Base-by-base conservation (phyloP, 139 green algal genomes). In the Dunaliella primolecta region DNA sequence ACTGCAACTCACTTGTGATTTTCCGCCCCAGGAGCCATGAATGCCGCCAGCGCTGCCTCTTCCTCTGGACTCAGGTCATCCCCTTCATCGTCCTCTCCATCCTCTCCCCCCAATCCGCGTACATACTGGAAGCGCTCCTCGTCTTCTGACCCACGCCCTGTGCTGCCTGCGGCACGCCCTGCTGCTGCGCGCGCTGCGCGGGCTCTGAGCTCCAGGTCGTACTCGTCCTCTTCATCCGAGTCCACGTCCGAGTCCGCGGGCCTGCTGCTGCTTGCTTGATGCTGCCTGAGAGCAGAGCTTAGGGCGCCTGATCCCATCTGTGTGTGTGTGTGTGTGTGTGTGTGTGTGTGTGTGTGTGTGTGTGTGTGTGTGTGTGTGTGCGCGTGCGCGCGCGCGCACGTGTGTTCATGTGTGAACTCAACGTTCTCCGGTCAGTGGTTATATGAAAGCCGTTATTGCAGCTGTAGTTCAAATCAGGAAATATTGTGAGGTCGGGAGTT, bases 21-120 rank as follows among this genome's bases (percentile, higher is more conserved):
- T 21, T 57, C 83, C 57, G 80, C 86, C 0, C 84, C 56, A 24
- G 80, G 86, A 7, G 86, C 88, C 87, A 94, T 90, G 87, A 99
- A 99, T 20, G 94, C 93, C 7, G 88, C 91, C 78, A 99, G 87
- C 1, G 94, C 95, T 0, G 83, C 84, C 91, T 98, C 95, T 55
- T 99, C 95, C 36, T 98, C 91, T 0, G 90, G 80, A 7, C 87
- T 85, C 11, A 89, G 80, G 27, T 87, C 90, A 33, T 88, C 84
- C 20, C 95, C 89, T 3, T 87, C 86, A 83, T 93, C 88, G 83
- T 91, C 88, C 11, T 38, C 76, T 37, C 84, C 78, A 36, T n/a
- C 25, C 32, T 56, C 36, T 85, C 34, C 1, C 35, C 80, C 34
- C 56, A 86, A 75, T 64, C 46, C 46, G 46, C 46, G 46, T 15